Evolutionary conservation across 345 rosid genomes (phyloP).

Genomic region (Crucihimalaya himalaica): DNA sequence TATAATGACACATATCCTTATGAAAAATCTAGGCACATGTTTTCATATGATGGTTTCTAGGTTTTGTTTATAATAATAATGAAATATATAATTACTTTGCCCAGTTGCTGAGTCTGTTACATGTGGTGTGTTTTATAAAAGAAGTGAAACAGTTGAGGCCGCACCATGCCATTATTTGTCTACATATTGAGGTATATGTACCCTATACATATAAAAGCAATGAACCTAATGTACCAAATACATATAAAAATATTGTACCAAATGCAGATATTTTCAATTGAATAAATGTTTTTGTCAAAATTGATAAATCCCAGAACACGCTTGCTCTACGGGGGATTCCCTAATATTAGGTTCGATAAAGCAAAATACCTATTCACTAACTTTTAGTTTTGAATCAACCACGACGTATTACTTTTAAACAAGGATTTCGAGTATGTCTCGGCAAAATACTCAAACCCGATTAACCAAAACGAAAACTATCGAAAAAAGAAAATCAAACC

Average conservation of each 20-base stretch:
- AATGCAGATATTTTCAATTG: background rate
- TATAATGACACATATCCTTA: slow-evolving; percentile 19
- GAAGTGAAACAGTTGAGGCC: slow-evolving; percentile 26
- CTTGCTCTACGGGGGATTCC: too few species aligned
- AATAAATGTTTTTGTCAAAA: too few species aligned
- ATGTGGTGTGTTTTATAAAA: slow-evolving; percentile 34
- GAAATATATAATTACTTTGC: slow-evolving; percentile 26
- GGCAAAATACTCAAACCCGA: too few species aligned
- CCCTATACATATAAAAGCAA: slow-evolving; percentile 2
- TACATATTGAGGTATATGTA: slow-evolving; percentile 10
- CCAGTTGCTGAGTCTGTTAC: slow-evolving; percentile 27
- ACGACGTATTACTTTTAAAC: too few species aligned
- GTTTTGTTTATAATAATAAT: background rate
- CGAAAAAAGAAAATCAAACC: too few species aligned
- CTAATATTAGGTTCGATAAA: too few species aligned
- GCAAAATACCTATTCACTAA: too few species aligned
- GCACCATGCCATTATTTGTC: slow-evolving; percentile 16
- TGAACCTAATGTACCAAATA: background rate
- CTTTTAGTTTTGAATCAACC: too few species aligned
- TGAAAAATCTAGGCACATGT: slow-evolving; percentile 30
- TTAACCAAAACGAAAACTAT: too few species aligned
- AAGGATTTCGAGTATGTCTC: too few species aligned
- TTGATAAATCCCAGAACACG: too few species aligned
- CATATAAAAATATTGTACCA: too few species aligned
- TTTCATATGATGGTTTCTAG: slow-evolving; percentile 22